Percentiles rank a stretch among this genome's conserved stretches.
Conservation (phyloP, 2,329 filamentous ascomycete species). For the Aspergillus novofumigatus region DNA sequence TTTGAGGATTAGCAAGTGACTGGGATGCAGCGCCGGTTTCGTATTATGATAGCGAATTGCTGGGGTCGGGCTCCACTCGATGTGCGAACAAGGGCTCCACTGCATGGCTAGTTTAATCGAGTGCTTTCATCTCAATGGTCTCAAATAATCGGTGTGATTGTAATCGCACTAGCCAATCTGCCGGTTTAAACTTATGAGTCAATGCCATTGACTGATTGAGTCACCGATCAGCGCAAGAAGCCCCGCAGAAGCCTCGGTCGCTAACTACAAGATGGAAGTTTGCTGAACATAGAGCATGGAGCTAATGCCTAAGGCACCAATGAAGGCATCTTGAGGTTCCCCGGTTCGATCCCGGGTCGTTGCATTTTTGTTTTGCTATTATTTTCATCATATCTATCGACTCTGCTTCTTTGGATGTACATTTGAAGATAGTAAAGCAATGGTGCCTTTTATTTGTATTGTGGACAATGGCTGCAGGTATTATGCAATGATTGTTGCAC, state of each 20-base stretch:
- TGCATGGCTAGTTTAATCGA: not conserved
- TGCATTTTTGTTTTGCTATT: not conserved
- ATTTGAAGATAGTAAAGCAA: no score
- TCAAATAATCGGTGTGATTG: not conserved
- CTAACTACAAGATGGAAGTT: no score
- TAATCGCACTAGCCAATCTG: not conserved
- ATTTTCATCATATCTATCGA: not conserved
- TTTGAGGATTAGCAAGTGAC: not conserved
- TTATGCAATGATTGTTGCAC: no score
- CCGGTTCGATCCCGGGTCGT: not conserved
- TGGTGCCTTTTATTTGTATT: no score
- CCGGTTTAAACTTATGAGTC: not conserved
- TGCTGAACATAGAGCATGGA: no score
- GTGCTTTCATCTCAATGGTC: not conserved
- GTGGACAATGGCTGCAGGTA: no score
- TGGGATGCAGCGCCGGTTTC: not conserved
- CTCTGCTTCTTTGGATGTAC: not conserved
- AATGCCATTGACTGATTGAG: not conserved
- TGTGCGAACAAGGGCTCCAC: not conserved
- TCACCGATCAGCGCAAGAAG: not conserved
- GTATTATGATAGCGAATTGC: not conserved
- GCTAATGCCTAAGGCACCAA: not conserved
- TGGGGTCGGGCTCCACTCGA: not conserved
- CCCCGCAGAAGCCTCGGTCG: no score
- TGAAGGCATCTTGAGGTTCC: not conserved